Evolutionary conservation across 2,329 filamentous ascomycete species (phyloP).

Genomic region (Alternaria incomplexa): DNA sequence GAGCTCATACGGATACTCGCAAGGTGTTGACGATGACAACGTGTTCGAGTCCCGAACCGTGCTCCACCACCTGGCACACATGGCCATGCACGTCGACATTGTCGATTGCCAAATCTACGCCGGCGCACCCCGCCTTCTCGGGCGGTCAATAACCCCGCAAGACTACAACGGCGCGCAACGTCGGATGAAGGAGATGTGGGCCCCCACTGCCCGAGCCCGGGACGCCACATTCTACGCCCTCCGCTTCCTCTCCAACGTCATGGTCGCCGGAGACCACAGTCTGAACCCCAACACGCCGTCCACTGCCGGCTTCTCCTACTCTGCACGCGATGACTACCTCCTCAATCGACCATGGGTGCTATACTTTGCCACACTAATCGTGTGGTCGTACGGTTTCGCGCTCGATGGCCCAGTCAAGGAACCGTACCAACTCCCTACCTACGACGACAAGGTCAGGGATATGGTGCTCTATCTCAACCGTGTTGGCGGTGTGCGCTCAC

Average conservation of each 20-base stretch:
- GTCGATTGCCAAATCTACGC: slow-evolving; percentile 98
- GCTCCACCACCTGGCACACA: slow-evolving; percentile 91
- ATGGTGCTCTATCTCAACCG: slow-evolving; percentile 80
- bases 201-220: slow-evolving; percentile 82
- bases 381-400: slow-evolving; percentile 95
- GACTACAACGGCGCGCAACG: slow-evolving; percentile 81
- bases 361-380: slow-evolving; percentile 88
- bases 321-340: slow-evolving; percentile 84
- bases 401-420: slow-evolving; percentile 77
- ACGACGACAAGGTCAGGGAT: slow-evolving; percentile 71
- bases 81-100: slow-evolving; percentile 97
- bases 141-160: slow-evolving; percentile 79
- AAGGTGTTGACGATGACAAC: slow-evolving; percentile 63
- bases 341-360: slow-evolving; percentile 94
- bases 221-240: slow-evolving; percentile 93
- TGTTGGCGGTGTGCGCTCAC: slow-evolving; percentile 73
- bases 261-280: slow-evolving; percentile 65
- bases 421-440: slow-evolving; percentile 60
- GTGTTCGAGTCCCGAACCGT: slow-evolving; percentile 89
- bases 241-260: slow-evolving; percentile 84
- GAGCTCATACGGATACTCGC: slow-evolving; percentile 40
- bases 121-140: slow-evolving; percentile 81
- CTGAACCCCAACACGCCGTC: slow-evolving; percentile 34
- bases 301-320: slow-evolving; percentile 62
- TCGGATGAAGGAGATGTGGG: slow-evolving; percentile 89